Conservation (phyloP, 441 rosid species). For the Gossypium gossypioides region DNA sequence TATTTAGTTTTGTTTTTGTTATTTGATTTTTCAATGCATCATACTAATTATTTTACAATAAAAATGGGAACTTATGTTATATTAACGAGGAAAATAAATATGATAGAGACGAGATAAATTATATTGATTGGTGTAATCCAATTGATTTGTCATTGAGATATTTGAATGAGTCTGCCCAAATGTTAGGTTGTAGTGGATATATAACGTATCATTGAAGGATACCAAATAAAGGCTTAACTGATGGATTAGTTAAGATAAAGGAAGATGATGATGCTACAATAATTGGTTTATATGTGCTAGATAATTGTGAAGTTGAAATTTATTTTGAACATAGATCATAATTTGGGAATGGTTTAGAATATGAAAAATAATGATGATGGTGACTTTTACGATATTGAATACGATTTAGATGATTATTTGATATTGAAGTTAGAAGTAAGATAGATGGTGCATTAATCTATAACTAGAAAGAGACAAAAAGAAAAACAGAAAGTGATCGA, state of each 20-base stretch:
- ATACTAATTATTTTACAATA: too few relatives aligned
- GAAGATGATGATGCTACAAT: background rate
- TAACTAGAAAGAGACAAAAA: background rate
- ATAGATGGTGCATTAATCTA: background rate
- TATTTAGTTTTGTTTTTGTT: too few relatives aligned
- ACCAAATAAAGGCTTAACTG: background rate
- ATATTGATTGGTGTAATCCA: too few relatives aligned
- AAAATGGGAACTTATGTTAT: too few relatives aligned
- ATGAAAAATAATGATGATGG: background rate
- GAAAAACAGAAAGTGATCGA: too few relatives aligned
- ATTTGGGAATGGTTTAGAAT: background rate
- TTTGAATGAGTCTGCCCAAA: background rate
- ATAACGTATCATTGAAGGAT: background rate
- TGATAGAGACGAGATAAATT: too few relatives aligned
- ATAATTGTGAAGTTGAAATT: background rate
- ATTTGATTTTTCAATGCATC: too few relatives aligned
- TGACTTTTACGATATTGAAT: background rate
- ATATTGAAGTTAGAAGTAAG: background rate
- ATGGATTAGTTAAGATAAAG: background rate
- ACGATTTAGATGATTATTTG: background rate
- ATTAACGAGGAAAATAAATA: too few relatives aligned
- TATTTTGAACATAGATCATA: background rate
- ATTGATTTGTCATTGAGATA: too few relatives aligned
- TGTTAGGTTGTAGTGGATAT: background rate
- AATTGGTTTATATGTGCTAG: background rate